Percentiles rank a stretch among this genome's conserved stretches.
These are phyloP conservation scores for Castanea crenata DNA, from an alignment of 306 rosid genomes.

Conservation along the genomic window DNA sequence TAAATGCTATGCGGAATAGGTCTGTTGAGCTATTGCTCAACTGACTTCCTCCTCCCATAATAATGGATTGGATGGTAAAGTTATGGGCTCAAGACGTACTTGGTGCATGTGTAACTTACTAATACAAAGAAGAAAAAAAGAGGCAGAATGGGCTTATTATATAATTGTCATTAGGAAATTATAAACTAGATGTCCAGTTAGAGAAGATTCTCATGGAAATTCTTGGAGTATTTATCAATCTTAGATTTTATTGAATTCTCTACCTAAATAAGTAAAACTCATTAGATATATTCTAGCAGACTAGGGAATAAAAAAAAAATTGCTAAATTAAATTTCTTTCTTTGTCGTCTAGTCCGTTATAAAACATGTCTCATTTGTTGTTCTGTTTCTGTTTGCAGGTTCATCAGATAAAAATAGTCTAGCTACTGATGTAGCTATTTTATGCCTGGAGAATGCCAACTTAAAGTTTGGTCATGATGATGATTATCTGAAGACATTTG, in stretches of 20 bases:
- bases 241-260: not conserved
- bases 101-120: too few species aligned
- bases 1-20: not conserved
- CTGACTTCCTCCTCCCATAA: too few species aligned
- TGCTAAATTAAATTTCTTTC: not conserved
- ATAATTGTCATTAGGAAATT: not conserved
- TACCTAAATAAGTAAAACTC: not conserved
- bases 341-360: not conserved
- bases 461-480: slow-evolving; percentile 29
- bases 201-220: not conserved
- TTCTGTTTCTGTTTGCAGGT: slow-evolving; percentile 40
- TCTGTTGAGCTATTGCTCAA: too few species aligned
- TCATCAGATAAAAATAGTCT: slow-evolving; percentile 49
- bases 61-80: too few species aligned
- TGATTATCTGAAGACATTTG: slow-evolving; percentile 38
- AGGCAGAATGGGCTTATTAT: too few species aligned
- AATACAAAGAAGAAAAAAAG: too few species aligned
- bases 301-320: not conserved
- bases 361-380: not conserved
- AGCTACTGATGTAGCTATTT: slow-evolving; percentile 55
- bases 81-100: too few species aligned
- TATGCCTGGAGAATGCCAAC: slow-evolving; percentile 56
- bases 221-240: not conserved
- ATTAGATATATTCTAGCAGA: not conserved
- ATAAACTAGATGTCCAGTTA: not conserved